These are phyloP conservation scores for Penicillium lagena DNA, from an alignment of 495 filamentous ascomycete species.

Conservation along the genomic window DNA sequence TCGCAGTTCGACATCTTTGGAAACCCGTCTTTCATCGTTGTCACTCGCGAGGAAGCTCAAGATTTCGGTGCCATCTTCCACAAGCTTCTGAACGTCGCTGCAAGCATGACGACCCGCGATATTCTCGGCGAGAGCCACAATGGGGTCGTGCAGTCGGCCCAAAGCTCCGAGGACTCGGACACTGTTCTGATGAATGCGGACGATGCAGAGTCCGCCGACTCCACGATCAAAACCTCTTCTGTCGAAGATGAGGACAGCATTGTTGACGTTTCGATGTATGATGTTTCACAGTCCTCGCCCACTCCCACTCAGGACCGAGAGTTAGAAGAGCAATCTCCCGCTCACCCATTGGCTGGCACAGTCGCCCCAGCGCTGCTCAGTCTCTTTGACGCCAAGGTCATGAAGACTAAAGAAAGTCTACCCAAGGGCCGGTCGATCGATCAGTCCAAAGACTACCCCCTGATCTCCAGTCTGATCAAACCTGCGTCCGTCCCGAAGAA, in stretches of 20 bases:
- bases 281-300: constrained; percentile 31
- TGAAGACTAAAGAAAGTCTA: constrained; percentile 45
- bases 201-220: constrained; percentile 65
- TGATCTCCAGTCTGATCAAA: constrained; percentile 46
- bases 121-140: constrained; percentile 48
- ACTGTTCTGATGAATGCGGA: constrained; percentile 66
- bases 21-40: constrained; percentile 51
- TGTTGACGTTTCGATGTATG: constrained; percentile 83
- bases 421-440: constrained; percentile 58
- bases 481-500: constrained; percentile 3
- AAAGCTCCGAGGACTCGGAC: constrained; percentile 58
- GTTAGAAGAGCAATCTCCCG: not conserved
- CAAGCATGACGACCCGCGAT: constrained; percentile 54
- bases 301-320: constrained; percentile 14
- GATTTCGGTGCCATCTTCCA: constrained; percentile 53
- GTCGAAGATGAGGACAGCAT: constrained; percentile 87
- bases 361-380: constrained; percentile 53
- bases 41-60: constrained; percentile 55
- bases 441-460: constrained; percentile 48
- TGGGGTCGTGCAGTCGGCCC: constrained; percentile 9
- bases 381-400: constrained; percentile 65
- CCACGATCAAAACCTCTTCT: constrained; percentile 65
- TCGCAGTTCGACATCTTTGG: constrained; percentile 39
- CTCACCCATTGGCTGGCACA: constrained; percentile 32
- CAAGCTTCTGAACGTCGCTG: constrained; percentile 53